Evolutionary conservation across 768 basidiomycete species (phyloP), one percentile per base, ranked within the genome.

Genomic region (Lactifluus echinatus): DNA sequence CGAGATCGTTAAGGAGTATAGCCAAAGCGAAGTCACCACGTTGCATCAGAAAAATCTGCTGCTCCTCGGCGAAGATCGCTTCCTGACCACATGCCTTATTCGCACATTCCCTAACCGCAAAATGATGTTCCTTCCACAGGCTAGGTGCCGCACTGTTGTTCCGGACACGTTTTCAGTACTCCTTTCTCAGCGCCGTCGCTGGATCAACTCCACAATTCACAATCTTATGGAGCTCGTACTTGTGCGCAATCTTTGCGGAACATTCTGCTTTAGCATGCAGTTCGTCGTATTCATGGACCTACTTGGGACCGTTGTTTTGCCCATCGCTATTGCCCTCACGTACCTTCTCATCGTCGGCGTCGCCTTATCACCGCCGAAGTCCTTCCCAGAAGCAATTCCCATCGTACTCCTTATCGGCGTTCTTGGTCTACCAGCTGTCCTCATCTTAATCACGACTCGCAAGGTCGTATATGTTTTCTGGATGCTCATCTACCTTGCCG

Each of bases 201-300:
- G 96, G 96, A 98, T 99, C 75, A 98, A 98, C 72, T 97, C 95
- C 15, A 98, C 96, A 0, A 90, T 99, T 50, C 96, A 98, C 76
- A 98, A 99, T 70, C 83, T 99, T 50, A 97, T 98, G 93, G 96
- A 99, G 70, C 86, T 99, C 37, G 91, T 97, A 34, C 83, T 91
- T 59, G 96, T 99, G 39, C 90, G 89, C 63, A 93, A 99, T 68
- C 80, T 97, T 15, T 98, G 96, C 71, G 96, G 96, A 34, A 98
- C 95, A 29, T 99, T 99, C 73, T 99, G 96, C 77, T 97, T 98
- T 75, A 96, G 93, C 72, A 98, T 97, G 94, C 96, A 98, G 70
- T 98, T 98, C 71, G 85, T 98, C 70, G 93, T 98, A 53, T 92
- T 95, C 74, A 93, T 98, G 90, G 93, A 97, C 70, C 81, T 94